Conservation (phyloP, 1,284 basidiomycete genomes). For the Irpex sp. region DNA sequence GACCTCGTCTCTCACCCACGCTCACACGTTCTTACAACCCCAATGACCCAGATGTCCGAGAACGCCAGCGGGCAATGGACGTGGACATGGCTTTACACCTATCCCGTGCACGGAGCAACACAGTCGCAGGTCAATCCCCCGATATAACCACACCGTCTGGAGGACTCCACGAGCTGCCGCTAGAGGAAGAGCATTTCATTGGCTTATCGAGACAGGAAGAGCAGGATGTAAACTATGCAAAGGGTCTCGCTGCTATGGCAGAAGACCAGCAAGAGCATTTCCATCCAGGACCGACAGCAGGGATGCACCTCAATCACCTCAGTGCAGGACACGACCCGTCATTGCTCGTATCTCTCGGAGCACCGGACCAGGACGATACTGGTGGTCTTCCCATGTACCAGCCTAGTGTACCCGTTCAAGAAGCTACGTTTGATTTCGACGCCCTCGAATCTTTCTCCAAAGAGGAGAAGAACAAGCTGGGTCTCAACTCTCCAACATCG, state of each 20-base stretch:
- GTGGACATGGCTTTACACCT: conserved; percentile 84
- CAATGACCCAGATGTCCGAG: conserved; percentile 65
- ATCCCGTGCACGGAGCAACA: conserved; percentile 68
- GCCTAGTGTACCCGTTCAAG: conserved; percentile 38
- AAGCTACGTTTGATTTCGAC: conserved; percentile 64
- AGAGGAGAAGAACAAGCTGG: conserved; percentile 63
- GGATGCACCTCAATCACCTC: conserved; percentile 34
- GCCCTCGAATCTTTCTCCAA: conserved; percentile 80
- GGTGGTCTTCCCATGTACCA: conserved; percentile 63
- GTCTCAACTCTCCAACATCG: conserved; percentile 40
- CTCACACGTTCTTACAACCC: conserved; percentile 58
- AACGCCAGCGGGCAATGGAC: conserved; percentile 82
- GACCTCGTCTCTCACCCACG: conserved; percentile 61
- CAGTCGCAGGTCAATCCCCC: conserved; percentile 36
- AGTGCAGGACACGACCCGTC: conserved; percentile 45
- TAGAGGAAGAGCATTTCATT: conserved; percentile 28
- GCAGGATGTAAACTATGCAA: conserved; percentile 41
- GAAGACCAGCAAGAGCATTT: conserved; percentile 20
- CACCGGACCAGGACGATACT: conserved; percentile 25
- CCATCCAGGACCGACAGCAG: conserved; percentile 24
- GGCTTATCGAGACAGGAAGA: conserved; percentile 42
- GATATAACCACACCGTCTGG: conserved; percentile 5
- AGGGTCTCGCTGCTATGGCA: conserved; percentile 28
- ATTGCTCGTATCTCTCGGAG: conserved; percentile 36
- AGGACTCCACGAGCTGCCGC: conserved; percentile 22